Conservation (phyloP, 306 rosid genomes). For the Quercus robur region DNA sequence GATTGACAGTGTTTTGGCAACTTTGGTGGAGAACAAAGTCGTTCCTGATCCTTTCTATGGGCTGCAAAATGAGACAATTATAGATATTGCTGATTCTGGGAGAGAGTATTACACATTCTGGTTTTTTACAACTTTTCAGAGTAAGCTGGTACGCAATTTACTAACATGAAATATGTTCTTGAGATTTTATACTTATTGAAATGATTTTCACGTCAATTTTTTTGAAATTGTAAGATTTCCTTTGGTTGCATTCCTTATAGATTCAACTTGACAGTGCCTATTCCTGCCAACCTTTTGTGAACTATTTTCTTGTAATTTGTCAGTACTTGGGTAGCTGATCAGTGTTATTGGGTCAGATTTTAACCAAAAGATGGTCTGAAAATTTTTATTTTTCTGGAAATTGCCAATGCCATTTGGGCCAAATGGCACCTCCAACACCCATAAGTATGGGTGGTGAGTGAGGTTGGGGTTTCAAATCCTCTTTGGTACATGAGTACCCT, state of each 20-base stretch:
- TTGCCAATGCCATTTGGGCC: neutral
- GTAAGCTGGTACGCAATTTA: conserved; percentile 55
- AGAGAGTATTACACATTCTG: conserved; percentile 88
- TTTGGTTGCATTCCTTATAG: neutral
- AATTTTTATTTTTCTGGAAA: neutral
- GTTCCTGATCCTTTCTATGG: conserved; percentile 94
- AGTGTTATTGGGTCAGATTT: neutral
- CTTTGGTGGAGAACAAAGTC: conserved; percentile 76
- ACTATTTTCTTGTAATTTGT: neutral
- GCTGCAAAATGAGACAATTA: conserved; percentile 56
- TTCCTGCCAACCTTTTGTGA: neutral
- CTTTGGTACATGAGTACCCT: too few relatives aligned
- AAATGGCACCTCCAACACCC: too few relatives aligned
- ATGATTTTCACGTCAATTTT: neutral
- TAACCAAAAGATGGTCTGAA: neutral
- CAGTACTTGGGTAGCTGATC: neutral
- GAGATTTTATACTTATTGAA: neutral
- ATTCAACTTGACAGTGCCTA: neutral
- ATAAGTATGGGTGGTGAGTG: too few relatives aligned
- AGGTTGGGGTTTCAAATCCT: too few relatives aligned
- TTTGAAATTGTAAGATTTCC: neutral
- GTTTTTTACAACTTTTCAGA: conserved; percentile 73
- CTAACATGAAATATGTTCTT: neutral
- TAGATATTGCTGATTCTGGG: conserved; percentile 93
- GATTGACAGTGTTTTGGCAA: conserved; percentile 67